Conservation (phyloP, 805 yeast genomes). For the Tetrapisispora arboricola region DNA sequence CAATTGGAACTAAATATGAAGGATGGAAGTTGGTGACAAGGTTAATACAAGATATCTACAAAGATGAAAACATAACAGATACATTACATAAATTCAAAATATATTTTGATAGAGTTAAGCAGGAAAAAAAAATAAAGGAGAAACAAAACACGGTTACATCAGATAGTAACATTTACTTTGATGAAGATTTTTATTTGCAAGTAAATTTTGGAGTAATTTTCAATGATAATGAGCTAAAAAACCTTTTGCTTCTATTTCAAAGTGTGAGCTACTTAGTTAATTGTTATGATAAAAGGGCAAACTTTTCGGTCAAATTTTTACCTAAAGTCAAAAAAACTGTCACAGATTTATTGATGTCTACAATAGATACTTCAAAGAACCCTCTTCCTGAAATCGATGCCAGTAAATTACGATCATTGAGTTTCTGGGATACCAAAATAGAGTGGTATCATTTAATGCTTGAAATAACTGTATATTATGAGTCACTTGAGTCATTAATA, state of each 20-base stretch:
- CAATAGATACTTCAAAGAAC: not conserved
- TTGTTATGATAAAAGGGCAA: slow-evolving; percentile 24
- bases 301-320: slow-evolving; percentile 22
- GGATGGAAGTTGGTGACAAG: slow-evolving; percentile 22
- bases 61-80: slow-evolving; percentile 22
- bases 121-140: not conserved
- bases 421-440: slow-evolving; percentile 6
- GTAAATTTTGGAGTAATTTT: slow-evolving; percentile 13
- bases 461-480: slow-evolving; percentile 16
- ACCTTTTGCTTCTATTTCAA: slow-evolving; percentile 21
- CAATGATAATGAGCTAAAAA: slow-evolving; percentile 21
- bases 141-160: slow-evolving; percentile 3
- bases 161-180: slow-evolving; percentile 7
- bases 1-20: slow-evolving; percentile 9
- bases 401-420: slow-evolving; percentile 4
- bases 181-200: slow-evolving; percentile 7
- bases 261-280: slow-evolving; percentile 27
- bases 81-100: slow-evolving; percentile 19
- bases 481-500: slow-evolving; percentile 15
- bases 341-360: slow-evolving; percentile 7
- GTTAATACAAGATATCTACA: slow-evolving; percentile 14
- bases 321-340: slow-evolving; percentile 22
- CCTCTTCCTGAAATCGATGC: not conserved
- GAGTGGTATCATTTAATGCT: slow-evolving; percentile 13
- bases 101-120: slow-evolving; percentile 15